Evolutionary conservation across 306 rosid genomes (phyloP).

Genomic region (Vigna unguiculata): DNA sequence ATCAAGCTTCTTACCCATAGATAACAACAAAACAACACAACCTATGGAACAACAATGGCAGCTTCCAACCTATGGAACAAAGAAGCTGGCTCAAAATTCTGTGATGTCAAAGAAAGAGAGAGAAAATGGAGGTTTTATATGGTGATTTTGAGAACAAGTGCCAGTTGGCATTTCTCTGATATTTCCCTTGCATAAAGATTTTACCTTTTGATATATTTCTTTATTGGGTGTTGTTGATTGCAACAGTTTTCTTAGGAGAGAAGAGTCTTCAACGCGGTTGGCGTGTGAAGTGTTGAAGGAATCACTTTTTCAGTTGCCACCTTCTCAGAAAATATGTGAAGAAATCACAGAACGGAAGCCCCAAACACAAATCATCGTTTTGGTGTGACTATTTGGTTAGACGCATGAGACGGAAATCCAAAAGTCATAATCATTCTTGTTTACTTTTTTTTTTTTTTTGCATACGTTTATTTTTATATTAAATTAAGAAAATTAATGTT

Average conservation of each 20-base stretch:
- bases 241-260: conserved; percentile 21
- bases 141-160: not conserved
- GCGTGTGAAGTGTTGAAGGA: not conserved
- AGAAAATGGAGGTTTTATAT: conserved; percentile 1
- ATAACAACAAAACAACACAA: conserved; percentile 17
- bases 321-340: conserved; percentile 7
- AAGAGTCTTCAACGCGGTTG: conserved; percentile 36
- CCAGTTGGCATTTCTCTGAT: conserved; percentile 14
- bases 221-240: not conserved
- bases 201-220: not conserved
- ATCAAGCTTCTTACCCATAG: conserved; percentile 76
- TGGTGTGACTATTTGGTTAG: conserved; percentile 31
- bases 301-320: conserved; percentile 8
- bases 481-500: too few relatives aligned
- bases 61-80: conserved; percentile 15
- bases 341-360: too few relatives aligned
- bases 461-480: too few relatives aligned
- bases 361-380: not conserved
- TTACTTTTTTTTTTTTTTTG: not conserved
- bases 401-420: conserved; percentile 24
- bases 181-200: not conserved
- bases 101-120: not conserved
- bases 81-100: conserved; percentile 22
- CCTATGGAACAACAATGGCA: not conserved
- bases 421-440: not conserved